phyloP scores from a whole-genome alignment of 306 rosid genomes.

The Ormosia emarginata region DNA sequence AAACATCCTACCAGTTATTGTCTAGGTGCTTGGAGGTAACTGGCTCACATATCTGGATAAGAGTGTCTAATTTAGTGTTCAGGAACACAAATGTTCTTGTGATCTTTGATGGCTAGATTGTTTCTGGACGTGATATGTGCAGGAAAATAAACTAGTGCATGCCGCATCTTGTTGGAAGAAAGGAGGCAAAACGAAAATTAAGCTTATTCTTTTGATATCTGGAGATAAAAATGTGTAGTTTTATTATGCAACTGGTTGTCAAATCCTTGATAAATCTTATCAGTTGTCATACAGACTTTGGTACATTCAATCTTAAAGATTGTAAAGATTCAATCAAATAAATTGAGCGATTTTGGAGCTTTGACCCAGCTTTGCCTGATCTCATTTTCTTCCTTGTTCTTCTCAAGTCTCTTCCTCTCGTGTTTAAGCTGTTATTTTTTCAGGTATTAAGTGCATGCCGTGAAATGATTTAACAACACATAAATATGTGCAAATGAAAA shows the following conservation, averaged over 20 bases:
- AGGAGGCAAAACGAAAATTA: conserved; percentile 17
- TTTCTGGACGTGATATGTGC: conserved; percentile 34
- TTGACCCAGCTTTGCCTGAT: background rate
- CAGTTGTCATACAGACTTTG: background rate
- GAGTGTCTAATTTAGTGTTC: conserved; percentile 39
- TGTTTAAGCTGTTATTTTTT: background rate
- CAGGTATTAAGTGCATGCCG: background rate
- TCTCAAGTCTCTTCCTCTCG: too few relatives aligned
- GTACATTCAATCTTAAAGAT: background rate
- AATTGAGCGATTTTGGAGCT: conserved; percentile 8
- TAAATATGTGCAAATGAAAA: background rate
- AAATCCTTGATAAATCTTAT: background rate
- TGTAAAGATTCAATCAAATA: background rate
- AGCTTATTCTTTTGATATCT: background rate
- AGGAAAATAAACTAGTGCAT: conserved; percentile 32
- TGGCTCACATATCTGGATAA: conserved; percentile 29
- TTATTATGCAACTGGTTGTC: background rate
- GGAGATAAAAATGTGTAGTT: background rate
- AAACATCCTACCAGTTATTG: conserved; percentile 20
- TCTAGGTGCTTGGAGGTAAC: conserved; percentile 39
- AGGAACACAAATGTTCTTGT: conserved; percentile 24
- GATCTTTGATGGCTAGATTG: conserved; percentile 24
- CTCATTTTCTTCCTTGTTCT: background rate
- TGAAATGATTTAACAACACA: background rate
- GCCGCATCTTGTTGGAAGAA: conserved; percentile 13